Evolutionary conservation across 768 basidiomycete species (phyloP).

Genomic region (Suillus tomentosus): DNA sequence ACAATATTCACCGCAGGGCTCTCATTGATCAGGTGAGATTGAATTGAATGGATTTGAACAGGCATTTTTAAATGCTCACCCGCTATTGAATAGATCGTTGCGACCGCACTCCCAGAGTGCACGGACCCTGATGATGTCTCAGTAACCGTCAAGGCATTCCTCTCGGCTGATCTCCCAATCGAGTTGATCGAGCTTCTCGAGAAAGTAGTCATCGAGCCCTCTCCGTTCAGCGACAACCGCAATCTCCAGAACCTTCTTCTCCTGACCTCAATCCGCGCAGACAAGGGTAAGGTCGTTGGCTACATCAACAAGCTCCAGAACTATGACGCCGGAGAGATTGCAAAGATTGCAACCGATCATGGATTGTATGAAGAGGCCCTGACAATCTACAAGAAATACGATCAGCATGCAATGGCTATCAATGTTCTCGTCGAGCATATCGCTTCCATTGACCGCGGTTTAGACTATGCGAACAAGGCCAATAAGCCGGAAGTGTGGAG

Average conservation of each 20-base stretch:
- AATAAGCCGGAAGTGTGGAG: slow-evolving; percentile 98
- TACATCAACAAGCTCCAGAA: slow-evolving; percentile 98
- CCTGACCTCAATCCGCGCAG: slow-evolving; percentile 94
- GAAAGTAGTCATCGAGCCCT: slow-evolving; percentile 97
- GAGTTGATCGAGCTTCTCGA: slow-evolving; percentile 97
- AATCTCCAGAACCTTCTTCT: slow-evolving; percentile 95
- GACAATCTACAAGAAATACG: slow-evolving; percentile 97
- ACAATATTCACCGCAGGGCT: slow-evolving; percentile 90
- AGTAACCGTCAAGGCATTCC: slow-evolving; percentile 97
- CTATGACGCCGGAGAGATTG: slow-evolving; percentile 93
- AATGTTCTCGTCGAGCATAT: slow-evolving; percentile 98
- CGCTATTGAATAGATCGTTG: slow-evolving; percentile 63
- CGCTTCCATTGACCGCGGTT: slow-evolving; percentile 94
- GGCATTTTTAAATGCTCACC: background rate
- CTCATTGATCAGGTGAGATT: slow-evolving; percentile 84
- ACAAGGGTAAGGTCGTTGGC: slow-evolving; percentile 97
- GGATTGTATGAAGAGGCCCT: slow-evolving; percentile 95
- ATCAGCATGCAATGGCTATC: slow-evolving; percentile 94
- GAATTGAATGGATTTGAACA: background rate
- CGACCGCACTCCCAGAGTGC: slow-evolving; percentile 94
- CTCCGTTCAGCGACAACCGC: slow-evolving; percentile 96
- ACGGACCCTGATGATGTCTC: slow-evolving; percentile 99
- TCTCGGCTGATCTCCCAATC: slow-evolving; percentile 93
- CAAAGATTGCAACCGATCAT: slow-evolving; percentile 95
- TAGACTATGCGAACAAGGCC: slow-evolving; percentile 95